Evolutionary conservation across 2,329 filamentous ascomycete species (phyloP), one percentile per base, ranked within the genome.

Genomic region (Penicillium brasilianum): DNA sequence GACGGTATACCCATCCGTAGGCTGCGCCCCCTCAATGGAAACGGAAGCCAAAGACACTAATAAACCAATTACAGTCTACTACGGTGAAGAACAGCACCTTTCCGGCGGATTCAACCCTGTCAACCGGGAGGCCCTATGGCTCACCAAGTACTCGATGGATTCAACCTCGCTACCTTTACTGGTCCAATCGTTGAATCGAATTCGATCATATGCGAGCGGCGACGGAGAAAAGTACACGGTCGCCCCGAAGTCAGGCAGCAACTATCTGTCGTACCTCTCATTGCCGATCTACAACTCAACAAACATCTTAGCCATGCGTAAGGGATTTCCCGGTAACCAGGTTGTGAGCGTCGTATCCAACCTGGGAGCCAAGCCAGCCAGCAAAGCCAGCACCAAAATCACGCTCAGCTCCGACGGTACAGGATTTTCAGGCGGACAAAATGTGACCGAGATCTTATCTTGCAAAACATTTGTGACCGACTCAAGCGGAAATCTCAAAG

Each of bases 81-180:
- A 88, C 66, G 88, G 87, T 30, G 85, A 87, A 62, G 88, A 90
- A 73, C 87, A 90, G 68, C 85, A 83, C 61, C 87, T 82, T 70
- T 71, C 77, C 1, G 83, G 83, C 22, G 80, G 78, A 16, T 78
- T 72, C 51, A 73, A 72, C 49, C 84, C 84, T 9, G 75, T 80
- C 0, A 80, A 79, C 54, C 83, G 85, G 43, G 84, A 87, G 70
- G 82, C 85, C 25, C 74, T 86, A 49, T 88, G 85, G 85, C 74
- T 79, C 28, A 82, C 81, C 39, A 73, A 72, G 20, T 87, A 82
- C 74, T 61, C 59, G 22, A 59, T 59, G 50, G 55, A 55, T 20
- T 59, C 59, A 22, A 59, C 50, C 30, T 59, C 59, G 36, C 44
- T 61, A 37, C 59, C 59, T 30, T 46, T 44, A 51, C 56, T 61